Conservation (phyloP, 345 rosid species). For the Salix koriyanagi region DNA sequence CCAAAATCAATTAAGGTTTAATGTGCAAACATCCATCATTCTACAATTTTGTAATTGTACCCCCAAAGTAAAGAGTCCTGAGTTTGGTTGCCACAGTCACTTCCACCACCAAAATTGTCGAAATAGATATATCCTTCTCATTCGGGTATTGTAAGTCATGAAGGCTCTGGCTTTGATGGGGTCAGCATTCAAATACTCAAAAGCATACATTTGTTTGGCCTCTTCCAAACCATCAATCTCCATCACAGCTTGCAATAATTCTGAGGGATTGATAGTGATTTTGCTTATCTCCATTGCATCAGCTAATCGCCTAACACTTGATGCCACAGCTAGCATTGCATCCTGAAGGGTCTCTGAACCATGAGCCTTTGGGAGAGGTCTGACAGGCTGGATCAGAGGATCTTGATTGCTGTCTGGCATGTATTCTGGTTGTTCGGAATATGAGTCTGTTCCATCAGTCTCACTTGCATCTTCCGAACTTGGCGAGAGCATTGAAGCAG, state of each 20-base stretch:
- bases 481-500: constrained; percentile 55
- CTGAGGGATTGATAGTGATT: constrained; percentile 45
- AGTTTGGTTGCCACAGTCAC: constrained; percentile 23
- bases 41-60: constrained; percentile 18
- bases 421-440: constrained; percentile 43
- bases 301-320: constrained; percentile 67
- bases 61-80: constrained; percentile 2
- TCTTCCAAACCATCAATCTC: constrained; percentile 87
- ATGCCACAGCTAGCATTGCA: constrained; percentile 66
- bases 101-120: constrained; percentile 96
- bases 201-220: constrained; percentile 81
- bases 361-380: constrained; percentile 51
- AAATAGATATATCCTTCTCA: constrained; percentile 68
- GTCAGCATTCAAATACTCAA: constrained; percentile 76
- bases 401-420: constrained; percentile 54
- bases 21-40: constrained; percentile 8
- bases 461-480: constrained; percentile 67
- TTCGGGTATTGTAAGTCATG: constrained; percentile 65
- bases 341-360: constrained; percentile 60
- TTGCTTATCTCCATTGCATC: constrained; percentile 67
- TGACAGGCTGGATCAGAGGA: constrained; percentile 48
- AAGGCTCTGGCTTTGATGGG: constrained; percentile 86
- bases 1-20: constrained; percentile 13
- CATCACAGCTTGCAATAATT: constrained; percentile 70
- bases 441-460: constrained; percentile 83